Conservation (phyloP, 305 asterid genomes). For the Plantago lanceolata region DNA sequence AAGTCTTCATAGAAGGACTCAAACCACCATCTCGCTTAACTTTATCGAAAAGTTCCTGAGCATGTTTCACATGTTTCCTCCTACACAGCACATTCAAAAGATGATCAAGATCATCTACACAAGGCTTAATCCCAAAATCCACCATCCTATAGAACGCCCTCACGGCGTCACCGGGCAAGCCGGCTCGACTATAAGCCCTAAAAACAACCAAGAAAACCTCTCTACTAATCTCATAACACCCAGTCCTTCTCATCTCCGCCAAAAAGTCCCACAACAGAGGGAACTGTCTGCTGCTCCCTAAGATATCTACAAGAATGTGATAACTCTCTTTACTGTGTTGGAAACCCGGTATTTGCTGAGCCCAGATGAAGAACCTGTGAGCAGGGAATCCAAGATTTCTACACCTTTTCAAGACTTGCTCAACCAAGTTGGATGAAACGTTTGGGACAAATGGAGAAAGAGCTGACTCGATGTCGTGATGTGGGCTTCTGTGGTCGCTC, state of each 20-base stretch:
- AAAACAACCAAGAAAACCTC: conserved; percentile 65
- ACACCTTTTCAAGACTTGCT: conserved; percentile 79
- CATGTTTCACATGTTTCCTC: conserved; percentile 58
- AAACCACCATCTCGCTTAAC: conserved; percentile 39
- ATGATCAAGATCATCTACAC: conserved; percentile 63
- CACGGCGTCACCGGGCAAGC: conserved; percentile 77
- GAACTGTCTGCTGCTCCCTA: conserved; percentile 78
- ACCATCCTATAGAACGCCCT: conserved; percentile 78
- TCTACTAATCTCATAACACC: conserved; percentile 40
- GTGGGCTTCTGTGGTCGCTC: conserved; percentile 77
- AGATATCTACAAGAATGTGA: conserved; percentile 60
- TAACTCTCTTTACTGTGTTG: conserved; percentile 58
- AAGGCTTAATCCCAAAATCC: conserved; percentile 70
- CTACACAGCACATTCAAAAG: conserved; percentile 60
- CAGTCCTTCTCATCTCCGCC: conserved; percentile 39
- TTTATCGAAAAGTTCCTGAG: conserved; percentile 67
- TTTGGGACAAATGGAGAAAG: conserved; percentile 53
- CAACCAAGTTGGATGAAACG: conserved; percentile 50
- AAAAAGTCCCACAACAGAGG: conserved; percentile 86
- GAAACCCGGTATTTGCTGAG: conserved; percentile 55
- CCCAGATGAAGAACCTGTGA: conserved; percentile 90
- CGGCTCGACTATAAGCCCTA: conserved; percentile 65
- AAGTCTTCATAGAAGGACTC: conserved; percentile 49
- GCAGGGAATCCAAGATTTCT: conserved; percentile 79
- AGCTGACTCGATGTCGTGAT: conserved; percentile 77